These are phyloP conservation scores for Colletotrichum falcatum DNA, from an alignment of 2,329 filamentous ascomycete genomes.

Conservation along the genomic window DNA sequence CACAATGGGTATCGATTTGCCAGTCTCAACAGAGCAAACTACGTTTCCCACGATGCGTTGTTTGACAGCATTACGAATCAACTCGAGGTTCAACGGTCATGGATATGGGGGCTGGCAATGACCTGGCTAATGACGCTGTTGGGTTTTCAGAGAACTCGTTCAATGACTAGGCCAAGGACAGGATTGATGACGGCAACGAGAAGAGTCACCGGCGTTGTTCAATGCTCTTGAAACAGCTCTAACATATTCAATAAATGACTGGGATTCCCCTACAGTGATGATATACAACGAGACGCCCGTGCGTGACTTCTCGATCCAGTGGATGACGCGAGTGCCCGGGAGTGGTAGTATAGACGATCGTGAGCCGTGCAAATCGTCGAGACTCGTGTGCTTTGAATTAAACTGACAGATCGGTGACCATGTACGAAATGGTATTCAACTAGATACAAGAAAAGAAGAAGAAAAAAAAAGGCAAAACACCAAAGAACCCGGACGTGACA, in stretches of 20 bases:
- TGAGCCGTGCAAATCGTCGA: too few species aligned
- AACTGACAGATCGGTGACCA: background rate
- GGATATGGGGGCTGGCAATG: too few species aligned
- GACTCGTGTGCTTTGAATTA: fast-evolving
- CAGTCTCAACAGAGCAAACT: background rate
- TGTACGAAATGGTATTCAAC: background rate
- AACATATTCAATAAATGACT: too few species aligned
- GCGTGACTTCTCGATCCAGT: fast-evolving
- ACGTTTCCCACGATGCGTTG: fast-evolving
- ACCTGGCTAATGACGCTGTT: too few species aligned
- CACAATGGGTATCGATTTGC: fast-evolving
- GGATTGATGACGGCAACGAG: too few species aligned
- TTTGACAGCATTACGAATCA: too few species aligned
- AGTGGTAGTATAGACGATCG: background rate
- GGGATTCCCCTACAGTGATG: background rate
- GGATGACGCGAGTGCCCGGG: background rate
- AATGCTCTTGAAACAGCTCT: too few species aligned
- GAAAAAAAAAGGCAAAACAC: background rate
- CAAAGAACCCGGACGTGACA: background rate
- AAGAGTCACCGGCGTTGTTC: too few species aligned
- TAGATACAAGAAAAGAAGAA: background rate
- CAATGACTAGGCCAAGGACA: too few species aligned
- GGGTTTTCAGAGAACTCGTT: too few species aligned
- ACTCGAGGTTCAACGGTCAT: too few species aligned
- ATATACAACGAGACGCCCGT: background rate